Evolutionary conservation across 495 filamentous ascomycete genomes (phyloP), one percentile per base, ranked within the genome.

Genomic region (Trichoderma reesei): DNA sequence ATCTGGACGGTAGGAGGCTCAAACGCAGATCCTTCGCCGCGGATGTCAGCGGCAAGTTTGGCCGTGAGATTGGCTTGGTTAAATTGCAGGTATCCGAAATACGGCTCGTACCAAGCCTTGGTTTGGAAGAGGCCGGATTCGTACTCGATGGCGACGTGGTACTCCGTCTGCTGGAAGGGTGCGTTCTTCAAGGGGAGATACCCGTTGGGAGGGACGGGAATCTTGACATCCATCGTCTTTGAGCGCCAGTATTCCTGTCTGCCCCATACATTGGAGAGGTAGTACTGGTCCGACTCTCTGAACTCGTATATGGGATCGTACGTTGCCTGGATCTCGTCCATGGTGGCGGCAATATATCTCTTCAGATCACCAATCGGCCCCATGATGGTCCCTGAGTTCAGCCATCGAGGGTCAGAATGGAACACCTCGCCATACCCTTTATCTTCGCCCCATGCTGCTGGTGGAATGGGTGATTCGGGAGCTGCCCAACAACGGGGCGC

Each of bases 221-320:
- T 31, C n/a, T 44, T 41, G 59, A 41, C n/a, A 6, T 31, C 41
- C 20, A 26, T 33, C 39, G 38, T 74, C 48, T 78, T 70, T 66
- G 85, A 79, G 37, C 83, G 75, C 41, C 81, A 72, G 37, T 82
- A 82, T 70, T 86, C 83, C 66, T 86, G 83, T 37, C 80, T 75
- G 56, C 83, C 84, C 62, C 79, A 85, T 61, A 86, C 80, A 63
- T 82, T 76, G 20, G 80, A 80, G 60, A 86, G 74, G 13, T 82
- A 77, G 62, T 77, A 70, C 69, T 83, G 76, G 66, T 84, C 80
- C 3, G 64, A 65, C n/a, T 64, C 63, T 20, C 51, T 37, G 36
- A 59, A 59, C 63, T 59, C 46, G 37, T 64, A 41, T 16, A 26
- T 26, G 26, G 48, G 33, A 9, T 60, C 64, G 41, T 68, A 33